Evolutionary conservation across 352 stramenopile genomes (phyloP), one percentile per base, ranked within the genome.

Genomic region (Globisporangium canariense): DNA sequence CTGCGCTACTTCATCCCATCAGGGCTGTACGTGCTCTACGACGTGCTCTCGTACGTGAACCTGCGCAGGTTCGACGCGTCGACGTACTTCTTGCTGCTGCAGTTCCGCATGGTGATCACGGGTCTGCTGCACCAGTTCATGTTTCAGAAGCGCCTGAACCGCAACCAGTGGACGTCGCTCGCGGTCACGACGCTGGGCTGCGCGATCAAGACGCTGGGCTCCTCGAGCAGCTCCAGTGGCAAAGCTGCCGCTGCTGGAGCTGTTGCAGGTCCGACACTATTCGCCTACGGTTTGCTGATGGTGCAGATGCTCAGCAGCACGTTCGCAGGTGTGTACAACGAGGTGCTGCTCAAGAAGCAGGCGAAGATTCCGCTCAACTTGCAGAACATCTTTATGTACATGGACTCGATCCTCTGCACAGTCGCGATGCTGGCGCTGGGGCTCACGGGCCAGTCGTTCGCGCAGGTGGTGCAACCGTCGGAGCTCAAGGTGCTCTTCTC

Each of bases 331-430:
- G 85, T 93, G 11, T 93, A 93, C 81, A 93, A 91, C 67, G 85
- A 93, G 75, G 74, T 87, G 63, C 65, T 93, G 46, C 77, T 93
- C 32, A 93, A 93, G 73, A 89, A 87, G 38, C 79, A 91, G 62
- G 57, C 73, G 41, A 72, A 77, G 62, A 90, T 91, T 59, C 65
- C 83, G 14, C 64, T 90, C 50, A 91, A 93, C 62, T 64, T 93
- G 53, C 85, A 93, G 66, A 93, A 93, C 58, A 79, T 91, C 55
- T 90, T 91, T 66, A 93, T 93, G 85, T 93, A 93, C 70, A 58
- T 86, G 45, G 80, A 93, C 75, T 93, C 85, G 53, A 89, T 92
- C 57, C 55, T 88, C 7, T 91, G 83, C 54, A 91, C 82, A 1
- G 54, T 88, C 46, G 59, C 58, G 40, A 90, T 90, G 78, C 77